Percentiles rank a stretch among this genome's conserved stretches.
These are phyloP conservation scores for Dianthus caryophyllus DNA, from an alignment of 148 eudicot genomes.

Conservation along the genomic window DNA sequence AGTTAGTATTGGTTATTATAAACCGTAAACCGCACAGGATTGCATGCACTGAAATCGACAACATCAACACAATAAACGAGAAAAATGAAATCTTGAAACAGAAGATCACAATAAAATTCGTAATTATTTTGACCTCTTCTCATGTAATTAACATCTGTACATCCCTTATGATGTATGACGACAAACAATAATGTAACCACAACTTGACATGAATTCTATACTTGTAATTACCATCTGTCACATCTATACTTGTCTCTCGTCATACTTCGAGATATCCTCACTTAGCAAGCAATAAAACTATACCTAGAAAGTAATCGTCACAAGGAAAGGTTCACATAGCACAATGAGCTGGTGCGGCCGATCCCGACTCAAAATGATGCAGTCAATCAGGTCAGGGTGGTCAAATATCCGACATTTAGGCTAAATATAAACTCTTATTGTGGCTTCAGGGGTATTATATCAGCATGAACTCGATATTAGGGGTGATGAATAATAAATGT, in stretches of 20 bases:
- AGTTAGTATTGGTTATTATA: background rate
- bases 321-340: slow-evolving; percentile 22
- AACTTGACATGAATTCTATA: background rate
- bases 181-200: background rate
- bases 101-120: slow-evolving; percentile 5
- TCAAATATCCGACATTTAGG: no score
- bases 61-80: no score
- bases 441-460: no score
- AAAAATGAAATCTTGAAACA: background rate
- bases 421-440: no score
- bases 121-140: slow-evolving; percentile 10
- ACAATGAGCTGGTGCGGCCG: background rate
- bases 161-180: slow-evolving; percentile 6
- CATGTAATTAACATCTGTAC: background rate
- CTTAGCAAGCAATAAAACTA: background rate
- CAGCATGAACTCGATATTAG: no score
- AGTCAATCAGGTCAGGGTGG: no score
- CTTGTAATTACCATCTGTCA: background rate
- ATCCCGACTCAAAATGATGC: no score
- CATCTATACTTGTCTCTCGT: background rate
- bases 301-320: background rate
- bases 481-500: no score
- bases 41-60: slow-evolving; percentile 19
- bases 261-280: slow-evolving; percentile 10
- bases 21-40: slow-evolving; percentile 5